Conservation (phyloP, 2,329 filamentous ascomycete genomes). For the Dothistroma septosporum region DNA sequence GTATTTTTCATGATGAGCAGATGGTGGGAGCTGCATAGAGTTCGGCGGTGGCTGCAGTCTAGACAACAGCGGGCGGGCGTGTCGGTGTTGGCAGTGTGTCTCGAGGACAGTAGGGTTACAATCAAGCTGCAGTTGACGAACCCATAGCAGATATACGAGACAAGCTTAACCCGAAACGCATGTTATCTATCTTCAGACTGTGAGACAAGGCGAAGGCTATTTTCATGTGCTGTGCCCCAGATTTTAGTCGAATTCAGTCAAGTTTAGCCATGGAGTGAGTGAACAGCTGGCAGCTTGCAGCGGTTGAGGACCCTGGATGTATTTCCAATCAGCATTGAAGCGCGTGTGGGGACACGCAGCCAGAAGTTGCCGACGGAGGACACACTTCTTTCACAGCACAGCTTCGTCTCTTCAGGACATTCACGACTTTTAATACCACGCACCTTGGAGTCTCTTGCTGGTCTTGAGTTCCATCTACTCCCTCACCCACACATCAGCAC, state of each 20-base stretch:
- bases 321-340: conserved; percentile 1
- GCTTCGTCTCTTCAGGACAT: neutral
- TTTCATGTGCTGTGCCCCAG: neutral
- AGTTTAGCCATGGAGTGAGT: neutral
- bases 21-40: too few species aligned
- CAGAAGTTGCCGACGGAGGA: neutral
- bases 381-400: neutral
- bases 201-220: neutral
- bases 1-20: too few species aligned
- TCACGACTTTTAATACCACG: neutral
- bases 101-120: too few species aligned
- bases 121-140: too few species aligned
- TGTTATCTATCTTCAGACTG: too few species aligned
- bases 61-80: too few species aligned
- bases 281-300: neutral
- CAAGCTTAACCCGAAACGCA: too few species aligned
- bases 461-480: neutral
- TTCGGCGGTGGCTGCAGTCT: too few species aligned
- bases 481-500: neutral
- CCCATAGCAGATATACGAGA: too few species aligned
- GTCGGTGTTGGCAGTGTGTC: too few species aligned
- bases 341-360: neutral
- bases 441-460: neutral
- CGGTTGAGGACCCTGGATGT: neutral
- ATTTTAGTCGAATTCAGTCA: neutral